phyloP scores from a whole-genome alignment of 345 rosid genomes.

The Camelina hispida region DNA sequence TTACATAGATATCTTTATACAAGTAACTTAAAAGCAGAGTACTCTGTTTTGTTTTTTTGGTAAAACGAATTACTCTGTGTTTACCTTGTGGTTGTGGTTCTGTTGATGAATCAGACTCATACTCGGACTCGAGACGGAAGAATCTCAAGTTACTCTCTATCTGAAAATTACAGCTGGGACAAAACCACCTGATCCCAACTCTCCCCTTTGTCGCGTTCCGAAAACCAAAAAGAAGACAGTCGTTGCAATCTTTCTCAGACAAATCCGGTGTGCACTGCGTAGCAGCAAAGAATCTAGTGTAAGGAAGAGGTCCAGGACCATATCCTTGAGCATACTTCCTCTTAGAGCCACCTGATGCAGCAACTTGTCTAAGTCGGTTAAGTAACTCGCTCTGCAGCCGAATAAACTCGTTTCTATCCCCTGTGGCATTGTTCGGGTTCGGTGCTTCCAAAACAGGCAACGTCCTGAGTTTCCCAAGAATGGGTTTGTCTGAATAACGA shows the following conservation, averaged over 20 bases:
- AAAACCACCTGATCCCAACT: slow-evolving; percentile 36
- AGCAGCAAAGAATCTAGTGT: slow-evolving; percentile 18
- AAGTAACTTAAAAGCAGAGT: slow-evolving; percentile 7
- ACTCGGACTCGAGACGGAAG: slow-evolving; percentile 4
- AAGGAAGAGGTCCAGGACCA: slow-evolving; percentile 12
- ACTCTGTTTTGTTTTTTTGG: neutral
- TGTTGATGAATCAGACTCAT: slow-evolving; percentile 22
- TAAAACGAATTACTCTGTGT: neutral
- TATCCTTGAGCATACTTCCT: slow-evolving; percentile 39
- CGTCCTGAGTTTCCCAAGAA: slow-evolving; percentile 6
- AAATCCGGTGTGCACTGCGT: slow-evolving; percentile 33
- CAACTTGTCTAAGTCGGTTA: neutral
- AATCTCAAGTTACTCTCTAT: slow-evolving; percentile 32
- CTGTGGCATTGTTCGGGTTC: slow-evolving; percentile 6
- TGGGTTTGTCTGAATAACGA: slow-evolving; percentile 30
- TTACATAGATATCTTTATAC: neutral
- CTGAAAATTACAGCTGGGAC: slow-evolving; percentile 32
- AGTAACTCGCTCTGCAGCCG: slow-evolving; percentile 23
- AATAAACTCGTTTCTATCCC: slow-evolving; percentile 28
- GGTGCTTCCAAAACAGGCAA: neutral
- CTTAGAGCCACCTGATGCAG: slow-evolving; percentile 20
- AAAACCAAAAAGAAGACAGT: slow-evolving; percentile 26
- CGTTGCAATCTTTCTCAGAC: slow-evolving; percentile 25
- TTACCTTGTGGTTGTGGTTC: slow-evolving; percentile 3
- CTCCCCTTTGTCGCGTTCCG: slow-evolving; percentile 3